Percentiles rank a stretch among this genome's conserved stretches.
Evolutionary conservation across 345 rosid genomes (phyloP).

Genomic region (Pugionium cornutum): DNA sequence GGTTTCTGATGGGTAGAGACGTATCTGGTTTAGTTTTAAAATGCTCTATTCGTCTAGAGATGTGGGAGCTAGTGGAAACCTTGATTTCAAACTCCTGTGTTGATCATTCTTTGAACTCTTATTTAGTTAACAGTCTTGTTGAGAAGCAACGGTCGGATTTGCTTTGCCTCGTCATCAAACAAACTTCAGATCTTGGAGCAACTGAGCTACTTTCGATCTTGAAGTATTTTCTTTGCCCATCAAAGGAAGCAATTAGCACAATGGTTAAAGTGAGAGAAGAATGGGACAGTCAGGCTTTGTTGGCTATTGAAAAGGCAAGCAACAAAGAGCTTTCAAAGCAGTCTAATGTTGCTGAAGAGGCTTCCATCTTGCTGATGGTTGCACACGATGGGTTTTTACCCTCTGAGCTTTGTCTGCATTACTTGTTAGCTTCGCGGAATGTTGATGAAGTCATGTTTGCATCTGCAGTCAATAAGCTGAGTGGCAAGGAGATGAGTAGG

Average conservation of each 20-base stretch:
- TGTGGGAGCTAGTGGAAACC: slow-evolving; percentile 70
- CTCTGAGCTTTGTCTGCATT: slow-evolving; percentile 80
- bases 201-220: slow-evolving; percentile 61
- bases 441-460: slow-evolving; percentile 68
- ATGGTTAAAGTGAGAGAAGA: slow-evolving; percentile 69
- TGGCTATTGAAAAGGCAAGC: slow-evolving; percentile 54
- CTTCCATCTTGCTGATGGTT: slow-evolving; percentile 75
- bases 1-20: slow-evolving; percentile 59
- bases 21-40: slow-evolving; percentile 64
- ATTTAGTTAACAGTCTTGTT: slow-evolving; percentile 52
- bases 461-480: slow-evolving; percentile 58
- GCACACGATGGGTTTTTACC: slow-evolving; percentile 73
- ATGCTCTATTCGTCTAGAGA: slow-evolving; percentile 57
- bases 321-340: slow-evolving; percentile 44
- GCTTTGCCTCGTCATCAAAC: slow-evolving; percentile 59
- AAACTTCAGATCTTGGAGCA: slow-evolving; percentile 65
- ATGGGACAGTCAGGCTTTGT: slow-evolving; percentile 68
- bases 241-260: slow-evolving; percentile 52
- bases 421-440: slow-evolving; percentile 53
- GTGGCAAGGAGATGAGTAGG: slow-evolving; percentile 61
- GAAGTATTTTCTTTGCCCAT: slow-evolving; percentile 76
- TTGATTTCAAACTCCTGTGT: slow-evolving; percentile 54
- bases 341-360: slow-evolving; percentile 55
- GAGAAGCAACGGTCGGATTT: slow-evolving; percentile 65
- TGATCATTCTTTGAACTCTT: slow-evolving; percentile 52